Evolutionary conservation across 2,329 filamentous ascomycete species (phyloP).

Genomic region (Aspergillus sp.): DNA sequence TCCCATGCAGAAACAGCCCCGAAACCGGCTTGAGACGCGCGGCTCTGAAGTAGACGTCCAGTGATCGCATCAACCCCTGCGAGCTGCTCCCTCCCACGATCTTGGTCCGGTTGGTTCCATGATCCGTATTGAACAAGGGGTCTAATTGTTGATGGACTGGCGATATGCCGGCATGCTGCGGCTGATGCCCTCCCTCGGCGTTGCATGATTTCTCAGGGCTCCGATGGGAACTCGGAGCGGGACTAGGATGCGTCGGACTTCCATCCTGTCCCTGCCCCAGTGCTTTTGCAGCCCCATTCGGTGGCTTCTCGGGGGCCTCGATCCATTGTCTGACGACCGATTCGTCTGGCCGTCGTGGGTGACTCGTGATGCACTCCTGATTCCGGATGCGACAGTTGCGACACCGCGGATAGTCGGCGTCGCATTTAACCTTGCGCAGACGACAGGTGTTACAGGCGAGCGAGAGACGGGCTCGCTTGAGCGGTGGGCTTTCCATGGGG

Average conservation of each 20-base stretch:
- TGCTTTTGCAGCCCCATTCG: not conserved
- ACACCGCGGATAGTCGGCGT: slow-evolving; percentile 26
- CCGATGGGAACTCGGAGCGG: not conserved
- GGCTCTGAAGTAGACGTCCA: slow-evolving; percentile 15
- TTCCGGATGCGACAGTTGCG: slow-evolving; percentile 24
- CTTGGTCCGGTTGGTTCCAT: slow-evolving; percentile 12
- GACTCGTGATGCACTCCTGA: slow-evolving; percentile 20
- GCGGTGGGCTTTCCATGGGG: slow-evolving; percentile 6
- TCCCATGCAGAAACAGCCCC: slow-evolving; percentile 11
- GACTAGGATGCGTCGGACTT: not conserved
- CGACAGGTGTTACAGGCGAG: slow-evolving; percentile 27
- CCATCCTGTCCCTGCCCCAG: not conserved
- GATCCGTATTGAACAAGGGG: slow-evolving; percentile 12
- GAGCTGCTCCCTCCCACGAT: slow-evolving; percentile 15
- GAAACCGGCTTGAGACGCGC: slow-evolving; percentile 11
- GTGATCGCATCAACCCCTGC: slow-evolving; percentile 14
- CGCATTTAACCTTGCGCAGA: slow-evolving; percentile 26
- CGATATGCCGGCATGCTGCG: slow-evolving; percentile 1
- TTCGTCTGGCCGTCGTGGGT: slow-evolving; percentile 21
- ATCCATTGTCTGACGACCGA: slow-evolving; percentile 14
- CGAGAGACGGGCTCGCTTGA: slow-evolving; percentile 15
- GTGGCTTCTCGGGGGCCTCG: slow-evolving; percentile 8
- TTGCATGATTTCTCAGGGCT: not conserved
- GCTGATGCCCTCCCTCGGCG: not conserved
- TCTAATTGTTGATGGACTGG: slow-evolving; percentile 14